These are phyloP conservation scores for Pseudopithomyces maydicus DNA, from an alignment of 2,329 filamentous ascomycete genomes.

Conservation along the genomic window DNA sequence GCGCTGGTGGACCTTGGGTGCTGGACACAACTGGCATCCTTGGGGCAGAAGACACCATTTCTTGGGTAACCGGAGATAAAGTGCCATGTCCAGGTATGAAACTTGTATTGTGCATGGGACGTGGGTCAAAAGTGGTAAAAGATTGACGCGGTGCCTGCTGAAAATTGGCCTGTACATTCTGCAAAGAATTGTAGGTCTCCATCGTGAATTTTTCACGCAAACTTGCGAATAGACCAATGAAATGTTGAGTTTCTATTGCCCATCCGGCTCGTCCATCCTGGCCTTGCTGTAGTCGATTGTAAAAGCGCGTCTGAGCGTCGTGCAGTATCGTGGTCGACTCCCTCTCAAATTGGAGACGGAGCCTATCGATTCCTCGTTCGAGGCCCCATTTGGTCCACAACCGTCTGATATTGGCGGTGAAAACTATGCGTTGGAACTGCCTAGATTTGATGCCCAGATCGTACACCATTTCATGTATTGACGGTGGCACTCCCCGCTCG, in stretches of 20 bases:
- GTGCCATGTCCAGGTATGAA: neutral
- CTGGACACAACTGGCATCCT: neutral
- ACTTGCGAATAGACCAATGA: conserved; percentile 7
- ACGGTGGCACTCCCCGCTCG: conserved; percentile 54
- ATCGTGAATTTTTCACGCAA: conserved; percentile 6
- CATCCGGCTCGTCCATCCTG: neutral
- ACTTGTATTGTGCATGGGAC: neutral
- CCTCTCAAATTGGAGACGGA: conserved; percentile 11
- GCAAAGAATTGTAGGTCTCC: neutral
- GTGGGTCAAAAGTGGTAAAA: neutral
- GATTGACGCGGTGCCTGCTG: neutral
- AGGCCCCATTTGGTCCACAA: conserved; percentile 39
- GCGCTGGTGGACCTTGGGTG: neutral
- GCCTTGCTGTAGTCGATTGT: neutral
- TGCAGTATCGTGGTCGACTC: conserved; percentile 7
- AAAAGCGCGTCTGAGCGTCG: conserved; percentile 15
- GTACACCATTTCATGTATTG: conserved; percentile 61
- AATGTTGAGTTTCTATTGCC: conserved; percentile 9
- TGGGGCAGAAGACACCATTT: neutral
- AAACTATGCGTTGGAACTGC: conserved; percentile 60
- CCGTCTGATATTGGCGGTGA: conserved; percentile 54
- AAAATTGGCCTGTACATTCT: neutral
- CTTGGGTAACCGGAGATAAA: neutral
- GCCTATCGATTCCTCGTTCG: neutral
- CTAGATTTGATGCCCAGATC: conserved; percentile 56